phyloP scores from a whole-genome alignment of 331 rosid genomes.

The Quercus phellos region DNA sequence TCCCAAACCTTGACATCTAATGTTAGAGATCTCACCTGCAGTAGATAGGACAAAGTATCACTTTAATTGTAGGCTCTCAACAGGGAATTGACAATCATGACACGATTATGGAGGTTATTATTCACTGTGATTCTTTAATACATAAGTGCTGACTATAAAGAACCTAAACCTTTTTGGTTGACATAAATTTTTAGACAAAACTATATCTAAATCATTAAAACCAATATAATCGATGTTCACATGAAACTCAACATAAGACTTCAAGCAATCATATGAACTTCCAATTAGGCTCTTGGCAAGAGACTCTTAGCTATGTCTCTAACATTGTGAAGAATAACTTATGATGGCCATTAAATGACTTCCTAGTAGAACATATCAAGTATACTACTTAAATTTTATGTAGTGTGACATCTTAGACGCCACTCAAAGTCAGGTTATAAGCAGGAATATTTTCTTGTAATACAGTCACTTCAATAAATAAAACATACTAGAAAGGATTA shows the following conservation, averaged over 20 bases:
- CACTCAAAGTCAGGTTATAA: not conserved
- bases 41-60: conserved; percentile 21
- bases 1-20: conserved; percentile 96
- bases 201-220: not conserved
- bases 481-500: no score
- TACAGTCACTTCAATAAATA: not conserved
- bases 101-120: not conserved
- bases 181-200: not conserved
- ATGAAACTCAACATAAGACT: not conserved
- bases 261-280: not conserved
- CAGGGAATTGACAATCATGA: not conserved
- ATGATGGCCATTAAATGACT: not conserved
- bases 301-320: not conserved
- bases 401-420: not conserved
- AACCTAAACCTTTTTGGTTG: not conserved
- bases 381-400: not conserved
- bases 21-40: conserved; percentile 92
- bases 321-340: not conserved
- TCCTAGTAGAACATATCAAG: not conserved
- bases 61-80: not conserved
- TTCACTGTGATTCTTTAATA: no score
- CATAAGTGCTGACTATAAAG: not conserved
- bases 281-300: not conserved
- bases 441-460: not conserved
- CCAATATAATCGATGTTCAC: not conserved